Percentiles rank a stretch among this genome's conserved stretches.
Conservation (phyloP, 2,329 filamentous ascomycete species). For the Fusarium sp. region DNA sequence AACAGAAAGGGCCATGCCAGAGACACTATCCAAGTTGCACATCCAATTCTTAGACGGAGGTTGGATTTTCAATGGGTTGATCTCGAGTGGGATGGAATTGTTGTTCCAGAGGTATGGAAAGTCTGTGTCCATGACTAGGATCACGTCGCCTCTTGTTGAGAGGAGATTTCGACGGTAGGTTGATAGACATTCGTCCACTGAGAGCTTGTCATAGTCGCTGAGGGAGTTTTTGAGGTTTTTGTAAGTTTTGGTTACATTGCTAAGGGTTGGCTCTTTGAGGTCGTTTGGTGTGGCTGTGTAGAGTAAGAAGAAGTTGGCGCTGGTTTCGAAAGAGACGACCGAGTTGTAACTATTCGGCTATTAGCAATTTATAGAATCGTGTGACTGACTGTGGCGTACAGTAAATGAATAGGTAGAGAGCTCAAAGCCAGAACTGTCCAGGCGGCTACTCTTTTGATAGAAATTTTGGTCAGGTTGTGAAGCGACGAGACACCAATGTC, state of each 20-base stretch:
- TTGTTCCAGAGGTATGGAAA: not conserved
- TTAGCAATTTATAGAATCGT: not conserved
- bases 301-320: not conserved
- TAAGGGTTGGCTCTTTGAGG: not conserved
- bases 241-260: not conserved
- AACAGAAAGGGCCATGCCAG: not conserved
- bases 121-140: not conserved
- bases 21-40: not conserved
- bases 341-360: not conserved
- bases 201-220: not conserved
- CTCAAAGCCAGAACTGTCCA: not conserved
- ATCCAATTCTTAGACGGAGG: not conserved
- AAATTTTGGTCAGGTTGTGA: not conserved
- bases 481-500: not conserved
- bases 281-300: not conserved
- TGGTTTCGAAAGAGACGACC: not conserved
- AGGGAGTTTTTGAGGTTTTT: not conserved
- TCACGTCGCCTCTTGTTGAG: not conserved
- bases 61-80: not conserved
- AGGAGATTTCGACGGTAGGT: not conserved
- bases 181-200: not conserved
- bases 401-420: not conserved
- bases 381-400: not conserved
- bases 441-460: not conserved
- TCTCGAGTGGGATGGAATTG: not conserved